Percentiles rank a stretch among this genome's conserved stretches.
Conservation (phyloP, 129 eudicot species). For the Tagetes patula region DNA sequence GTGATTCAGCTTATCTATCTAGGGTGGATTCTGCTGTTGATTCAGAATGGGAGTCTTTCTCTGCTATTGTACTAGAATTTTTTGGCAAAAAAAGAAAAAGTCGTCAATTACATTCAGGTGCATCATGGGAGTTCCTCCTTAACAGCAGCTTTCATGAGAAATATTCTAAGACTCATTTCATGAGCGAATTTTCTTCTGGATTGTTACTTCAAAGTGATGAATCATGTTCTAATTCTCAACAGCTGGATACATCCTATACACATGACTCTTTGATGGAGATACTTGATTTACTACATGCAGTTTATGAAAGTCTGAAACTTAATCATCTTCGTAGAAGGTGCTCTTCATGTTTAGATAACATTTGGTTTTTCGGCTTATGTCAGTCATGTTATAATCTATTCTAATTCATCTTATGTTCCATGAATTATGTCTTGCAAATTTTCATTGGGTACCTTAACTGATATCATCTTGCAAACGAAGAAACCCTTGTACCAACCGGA, state of each 20-base stretch:
- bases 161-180: constrained; percentile 43
- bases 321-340: constrained; percentile 85
- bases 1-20: constrained; percentile 51
- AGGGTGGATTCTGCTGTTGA: constrained; percentile 53
- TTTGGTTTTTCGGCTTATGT: not conserved
- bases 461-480: not conserved
- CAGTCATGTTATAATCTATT: not conserved
- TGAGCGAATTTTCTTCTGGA: constrained; percentile 42
- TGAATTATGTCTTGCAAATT: not conserved
- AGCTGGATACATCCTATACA: constrained; percentile 41
- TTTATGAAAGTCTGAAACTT: constrained; percentile 87
- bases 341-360: constrained; percentile 18
- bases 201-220: constrained; percentile 35
- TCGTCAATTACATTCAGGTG: constrained; percentile 32
- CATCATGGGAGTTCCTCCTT: constrained; percentile 89
- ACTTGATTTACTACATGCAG: constrained; percentile 83
- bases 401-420: not conserved
- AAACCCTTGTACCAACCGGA: constrained; percentile 14
- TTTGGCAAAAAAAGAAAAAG: constrained; percentile 39
- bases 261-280: constrained; percentile 55
- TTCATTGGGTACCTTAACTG: constrained; percentile 12
- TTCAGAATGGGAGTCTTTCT: constrained; percentile 86
- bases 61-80: constrained; percentile 50
- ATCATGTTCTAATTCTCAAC: constrained; percentile 36
- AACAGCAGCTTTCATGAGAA: constrained; percentile 70